phyloP scores from a whole-genome alignment of 176 grass and related monocot genomes.

The Triticum turgidum region DNA sequence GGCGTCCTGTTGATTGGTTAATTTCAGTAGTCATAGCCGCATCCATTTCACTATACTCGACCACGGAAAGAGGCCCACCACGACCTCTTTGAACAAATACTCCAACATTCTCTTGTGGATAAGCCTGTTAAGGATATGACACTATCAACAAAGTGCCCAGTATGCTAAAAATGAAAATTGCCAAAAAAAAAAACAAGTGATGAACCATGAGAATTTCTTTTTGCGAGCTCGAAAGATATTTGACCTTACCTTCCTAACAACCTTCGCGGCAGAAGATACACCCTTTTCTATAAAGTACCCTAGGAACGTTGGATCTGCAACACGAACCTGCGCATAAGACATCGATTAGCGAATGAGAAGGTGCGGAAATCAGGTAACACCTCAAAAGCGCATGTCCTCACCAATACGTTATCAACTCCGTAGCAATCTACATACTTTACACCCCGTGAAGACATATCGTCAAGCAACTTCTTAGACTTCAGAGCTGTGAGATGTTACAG shows the following conservation, averaged over 20 bases:
- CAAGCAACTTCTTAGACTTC: conserved; percentile 77
- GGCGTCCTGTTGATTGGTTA: conserved; percentile 90
- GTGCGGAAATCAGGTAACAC: not conserved
- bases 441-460: conserved; percentile 80
- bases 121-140: conserved; percentile 59
- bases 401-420: conserved; percentile 92
- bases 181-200: not conserved
- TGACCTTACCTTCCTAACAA: conserved; percentile 82
- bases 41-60: conserved; percentile 99
- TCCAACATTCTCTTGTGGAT: conserved; percentile 98
- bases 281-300: conserved; percentile 97
- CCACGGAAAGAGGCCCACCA: conserved; percentile 79
- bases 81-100: conserved; percentile 95
- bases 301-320: conserved; percentile 93
- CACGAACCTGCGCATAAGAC: conserved; percentile 65
- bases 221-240: not conserved
- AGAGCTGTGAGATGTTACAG: conserved; percentile 48
- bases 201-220: conserved; percentile 3
- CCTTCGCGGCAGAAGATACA: conserved; percentile 84
- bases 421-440: conserved; percentile 96
- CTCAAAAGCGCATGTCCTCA: conserved; percentile 34
- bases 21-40: conserved; percentile 85
- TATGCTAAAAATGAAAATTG: not conserved
- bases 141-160: not conserved
- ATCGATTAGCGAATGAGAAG: conserved; percentile 36